Percentiles rank a stretch among this genome's conserved stretches.
Evolutionary conservation across 2,329 filamentous ascomycete species (phyloP).

Genomic region (Arachnomyces sp.): DNA sequence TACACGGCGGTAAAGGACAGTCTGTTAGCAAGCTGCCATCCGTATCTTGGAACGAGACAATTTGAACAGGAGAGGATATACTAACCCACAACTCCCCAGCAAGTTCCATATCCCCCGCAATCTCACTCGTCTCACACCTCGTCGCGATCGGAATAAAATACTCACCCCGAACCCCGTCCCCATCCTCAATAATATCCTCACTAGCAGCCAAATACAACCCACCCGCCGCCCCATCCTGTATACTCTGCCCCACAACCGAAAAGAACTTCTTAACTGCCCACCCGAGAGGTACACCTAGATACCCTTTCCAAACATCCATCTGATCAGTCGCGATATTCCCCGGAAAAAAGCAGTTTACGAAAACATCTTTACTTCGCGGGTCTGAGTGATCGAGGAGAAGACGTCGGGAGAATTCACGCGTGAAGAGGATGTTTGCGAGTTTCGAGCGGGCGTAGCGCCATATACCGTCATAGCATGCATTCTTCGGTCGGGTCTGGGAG

Average conservation of each 20-base stretch:
- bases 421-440: slow-evolving; percentile 27
- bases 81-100: slow-evolving; percentile 26
- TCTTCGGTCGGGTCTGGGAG: slow-evolving; percentile 17
- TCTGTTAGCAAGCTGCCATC: slow-evolving; percentile 15
- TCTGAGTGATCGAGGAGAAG: slow-evolving; percentile 11
- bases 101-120: slow-evolving; percentile 24
- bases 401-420: slow-evolving; percentile 20
- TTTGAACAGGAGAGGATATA: not conserved
- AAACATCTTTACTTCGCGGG: slow-evolving; percentile 17
- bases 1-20: too few relatives aligned
- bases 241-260: slow-evolving; percentile 18
- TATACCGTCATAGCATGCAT: slow-evolving; percentile 16
- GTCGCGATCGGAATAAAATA: slow-evolving; percentile 34
- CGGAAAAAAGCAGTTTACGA: slow-evolving; percentile 26
- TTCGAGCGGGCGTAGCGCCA: slow-evolving; percentile 29
- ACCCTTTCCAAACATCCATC: slow-evolving; percentile 21
- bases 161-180: slow-evolving; percentile 18
- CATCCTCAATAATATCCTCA: slow-evolving; percentile 13
- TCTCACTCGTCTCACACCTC: slow-evolving; percentile 16
- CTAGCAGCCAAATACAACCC: slow-evolving; percentile 24
- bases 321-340: slow-evolving; percentile 27
- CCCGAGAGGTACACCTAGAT: slow-evolving; percentile 18
- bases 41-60: slow-evolving; percentile 6
- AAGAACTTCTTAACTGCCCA: slow-evolving; percentile 17
- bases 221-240: slow-evolving; percentile 22